Conservation (phyloP, 2,329 filamentous ascomycete species). For the Apiospora marii region DNA sequence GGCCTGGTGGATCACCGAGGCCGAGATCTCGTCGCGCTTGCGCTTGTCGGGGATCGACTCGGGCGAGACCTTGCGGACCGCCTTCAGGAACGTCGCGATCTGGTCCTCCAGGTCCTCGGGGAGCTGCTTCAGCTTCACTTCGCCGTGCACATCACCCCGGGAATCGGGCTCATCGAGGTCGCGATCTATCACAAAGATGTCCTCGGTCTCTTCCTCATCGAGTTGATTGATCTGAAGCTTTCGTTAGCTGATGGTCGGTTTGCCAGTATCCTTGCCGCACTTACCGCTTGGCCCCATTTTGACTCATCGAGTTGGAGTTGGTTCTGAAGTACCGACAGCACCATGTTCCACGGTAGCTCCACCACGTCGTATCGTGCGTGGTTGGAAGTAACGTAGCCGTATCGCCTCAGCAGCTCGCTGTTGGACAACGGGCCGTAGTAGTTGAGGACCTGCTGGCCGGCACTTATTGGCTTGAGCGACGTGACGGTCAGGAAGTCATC, state of each 20-base stretch:
- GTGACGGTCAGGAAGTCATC: constrained; percentile 72
- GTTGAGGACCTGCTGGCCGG: constrained; percentile 83
- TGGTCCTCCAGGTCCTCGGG: constrained; percentile 62
- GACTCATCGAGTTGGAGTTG: constrained; percentile 48
- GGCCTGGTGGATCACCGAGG: constrained; percentile 48
- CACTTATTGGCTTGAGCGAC: constrained; percentile 70
- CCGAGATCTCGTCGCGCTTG: constrained; percentile 55
- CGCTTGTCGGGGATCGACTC: constrained; percentile 56
- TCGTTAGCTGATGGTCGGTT: constrained; percentile 33
- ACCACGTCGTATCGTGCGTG: constrained; percentile 84
- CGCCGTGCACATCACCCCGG: constrained; percentile 52
- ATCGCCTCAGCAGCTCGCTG: constrained; percentile 81
- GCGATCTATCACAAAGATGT: constrained; percentile 74
- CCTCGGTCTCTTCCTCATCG: constrained; percentile 74
- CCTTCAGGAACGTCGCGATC: constrained; percentile 58
- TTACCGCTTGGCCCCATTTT: constrained; percentile 53
- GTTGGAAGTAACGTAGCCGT: constrained; percentile 84
- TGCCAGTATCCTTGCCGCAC: constrained; percentile 30
- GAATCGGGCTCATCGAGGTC: constrained; percentile 59
- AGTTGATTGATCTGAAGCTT: constrained; percentile 50
- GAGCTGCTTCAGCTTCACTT: constrained; percentile 49
- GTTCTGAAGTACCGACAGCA: constrained; percentile 56
- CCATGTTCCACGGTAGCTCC: constrained; percentile 72
- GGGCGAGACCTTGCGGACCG: constrained; percentile 53
- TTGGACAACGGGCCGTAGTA: constrained; percentile 88